Evolutionary conservation across 208 protist genomes (phyloP), one percentile per base, ranked within the genome.

Genomic region (Leishmania major): DNA sequence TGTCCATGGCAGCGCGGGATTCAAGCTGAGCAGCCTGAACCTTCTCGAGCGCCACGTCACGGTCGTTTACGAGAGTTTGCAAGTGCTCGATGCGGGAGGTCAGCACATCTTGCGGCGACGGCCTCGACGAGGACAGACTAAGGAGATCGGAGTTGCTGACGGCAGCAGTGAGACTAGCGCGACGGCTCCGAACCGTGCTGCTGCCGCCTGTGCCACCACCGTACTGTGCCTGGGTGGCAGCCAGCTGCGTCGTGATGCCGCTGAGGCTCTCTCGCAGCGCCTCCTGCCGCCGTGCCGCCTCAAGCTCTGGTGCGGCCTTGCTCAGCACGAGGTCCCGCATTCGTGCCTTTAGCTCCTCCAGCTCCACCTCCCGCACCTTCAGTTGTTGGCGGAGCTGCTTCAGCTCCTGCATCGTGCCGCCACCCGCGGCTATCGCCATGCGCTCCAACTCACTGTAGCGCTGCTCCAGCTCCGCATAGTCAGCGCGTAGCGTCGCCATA

Each of bases 161-260:
- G 74, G 49, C 72, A 53, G 66, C 28, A 2, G 72, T 6, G 19
- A 76, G 72, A 45, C 72, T 76, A 40, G 13, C 49, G 60, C 70
- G 55, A 62, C 76, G 64, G 45, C 53, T 81, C 64, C 60, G 55
- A 37, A 28, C 45, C 15, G 25, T n/a, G 74, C 31, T 40, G 35
- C 45, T 60, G 72, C 51, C 49, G 47, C 31, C 72, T 37, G 49
- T 28, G 25, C 47, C 37, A 13, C 59, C 59, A 35, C 79, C 67
- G 59, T 80, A 81, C 74, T 88, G 85, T 19, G 72, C 80, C 57
- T 88, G 77, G 1, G 80, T 79, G 28, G 73, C 81, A n/a, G 75
- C 71, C 81, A 91, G 84, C 62, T 91, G 85, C 49, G 74, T 86
- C 40, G 79, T 85, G 75, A 94, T 77, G 43, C 82, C 78, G 77